These are phyloP conservation scores for Ascosphaera apis DNA, from an alignment of 2,329 filamentous ascomycete species.

Conservation along the genomic window DNA sequence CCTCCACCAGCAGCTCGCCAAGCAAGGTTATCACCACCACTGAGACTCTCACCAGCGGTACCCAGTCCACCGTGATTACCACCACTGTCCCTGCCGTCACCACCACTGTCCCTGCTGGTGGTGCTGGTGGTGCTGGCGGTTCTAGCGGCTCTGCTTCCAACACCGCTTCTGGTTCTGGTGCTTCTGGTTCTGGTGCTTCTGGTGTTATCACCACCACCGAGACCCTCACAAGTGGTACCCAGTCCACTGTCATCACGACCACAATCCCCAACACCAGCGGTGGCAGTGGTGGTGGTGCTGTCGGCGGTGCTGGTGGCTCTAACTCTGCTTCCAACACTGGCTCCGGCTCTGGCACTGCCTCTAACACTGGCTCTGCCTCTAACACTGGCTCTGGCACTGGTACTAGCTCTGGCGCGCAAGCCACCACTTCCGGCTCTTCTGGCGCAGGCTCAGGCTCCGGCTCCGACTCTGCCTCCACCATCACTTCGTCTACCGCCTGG, in stretches of 20 bases:
- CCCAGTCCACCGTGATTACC: background rate
- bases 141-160: conserved; percentile 3
- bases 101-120: background rate
- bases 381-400: conserved; percentile 6
- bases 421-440: conserved; percentile 2
- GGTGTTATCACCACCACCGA: no score
- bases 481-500: conserved; percentile 1
- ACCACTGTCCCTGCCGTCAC: background rate
- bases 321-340: conserved; percentile 4
- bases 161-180: no score
- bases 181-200: no score
- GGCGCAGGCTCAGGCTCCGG: conserved; percentile 5
- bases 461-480: conserved; percentile 1
- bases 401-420: conserved; percentile 2
- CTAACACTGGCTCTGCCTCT: conserved; percentile 4
- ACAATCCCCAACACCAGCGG: no score
- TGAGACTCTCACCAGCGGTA: conserved; percentile 1
- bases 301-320: background rate
- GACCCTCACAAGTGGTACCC: no score
- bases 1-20: background rate
- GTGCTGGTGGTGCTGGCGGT: background rate
- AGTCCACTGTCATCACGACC: no score
- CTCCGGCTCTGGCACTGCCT: conserved; percentile 3
- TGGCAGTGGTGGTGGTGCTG: background rate
- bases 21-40: background rate